phyloP scores from a whole-genome alignment of 1,284 basidiomycete species.

The Papiliotrema nemorosa region DNA sequence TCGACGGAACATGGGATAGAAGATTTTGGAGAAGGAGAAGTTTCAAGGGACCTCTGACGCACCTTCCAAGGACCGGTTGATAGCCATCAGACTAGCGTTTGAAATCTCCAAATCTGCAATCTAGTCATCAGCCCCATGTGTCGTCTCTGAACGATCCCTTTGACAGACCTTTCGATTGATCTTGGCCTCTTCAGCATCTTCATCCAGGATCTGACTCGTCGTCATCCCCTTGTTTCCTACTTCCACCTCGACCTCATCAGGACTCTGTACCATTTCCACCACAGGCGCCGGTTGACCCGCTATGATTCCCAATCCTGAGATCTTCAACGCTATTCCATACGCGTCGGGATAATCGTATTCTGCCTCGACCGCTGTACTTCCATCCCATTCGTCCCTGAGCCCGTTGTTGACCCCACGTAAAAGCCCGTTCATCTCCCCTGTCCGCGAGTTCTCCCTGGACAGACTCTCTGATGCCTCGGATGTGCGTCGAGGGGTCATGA shows the following conservation, averaged over 20 bases:
- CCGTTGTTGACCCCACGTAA: too few relatives aligned
- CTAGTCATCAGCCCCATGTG: conserved; percentile 14
- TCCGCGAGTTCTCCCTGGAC: neutral
- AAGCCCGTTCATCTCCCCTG: neutral
- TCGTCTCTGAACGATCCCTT: neutral
- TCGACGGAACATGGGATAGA: neutral
- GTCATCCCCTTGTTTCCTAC: neutral
- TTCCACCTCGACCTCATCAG: conserved; percentile 6
- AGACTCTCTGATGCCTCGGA: conserved; percentile 2
- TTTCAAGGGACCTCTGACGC: neutral
- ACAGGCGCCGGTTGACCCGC: neutral
- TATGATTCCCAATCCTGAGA: neutral
- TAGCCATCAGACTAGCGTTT: conserved; percentile 43
- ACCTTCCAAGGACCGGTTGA: conserved; percentile 46
- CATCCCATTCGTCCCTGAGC: neutral
- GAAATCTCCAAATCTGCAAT: conserved; percentile 48
- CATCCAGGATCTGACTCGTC: conserved; percentile 8
- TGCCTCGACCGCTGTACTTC: neutral
- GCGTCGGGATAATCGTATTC: neutral
- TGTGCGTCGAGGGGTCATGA: conserved; percentile 22
- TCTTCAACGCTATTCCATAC: neutral
- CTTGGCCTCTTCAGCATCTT: conserved; percentile 31
- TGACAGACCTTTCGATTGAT: conserved; percentile 40
- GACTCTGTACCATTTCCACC: conserved; percentile 6
- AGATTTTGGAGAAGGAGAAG: neutral